A percentile compares a stretch with the other conserved stretches of the same genome.
Evolutionary conservation across 768 basidiomycete genomes (phyloP).

Genomic region (Amanita subjunquillea): DNA sequence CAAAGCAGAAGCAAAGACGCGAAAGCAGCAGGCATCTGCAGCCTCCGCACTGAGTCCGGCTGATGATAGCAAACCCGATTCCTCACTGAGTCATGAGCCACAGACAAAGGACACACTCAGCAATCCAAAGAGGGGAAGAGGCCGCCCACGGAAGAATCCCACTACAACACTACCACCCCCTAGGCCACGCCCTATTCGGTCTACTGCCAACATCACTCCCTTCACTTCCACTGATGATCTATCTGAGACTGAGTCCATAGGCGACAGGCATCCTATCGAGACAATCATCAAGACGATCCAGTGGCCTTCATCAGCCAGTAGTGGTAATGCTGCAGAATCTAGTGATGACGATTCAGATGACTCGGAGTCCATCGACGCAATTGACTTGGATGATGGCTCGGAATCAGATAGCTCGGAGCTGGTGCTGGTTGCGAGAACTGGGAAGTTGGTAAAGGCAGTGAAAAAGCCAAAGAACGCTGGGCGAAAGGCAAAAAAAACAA

Average conservation of each 20-base stretch:
- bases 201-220: not conserved
- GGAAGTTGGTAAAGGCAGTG: not conserved
- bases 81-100: no score
- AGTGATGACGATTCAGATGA: not conserved
- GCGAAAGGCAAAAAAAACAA: not conserved
- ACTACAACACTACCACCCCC: not conserved
- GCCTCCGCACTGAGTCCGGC: not conserved
- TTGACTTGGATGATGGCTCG: not conserved
- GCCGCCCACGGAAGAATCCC: not conserved
- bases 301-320: not conserved
- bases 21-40: slow-evolving; percentile 2
- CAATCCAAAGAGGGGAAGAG: not conserved
- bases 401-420: not conserved
- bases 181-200: not conserved
- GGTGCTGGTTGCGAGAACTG: not conserved
- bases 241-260: not conserved
- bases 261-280: slow-evolving; percentile 1
- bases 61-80: no score
- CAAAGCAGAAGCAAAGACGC: not conserved
- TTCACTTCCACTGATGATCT: not conserved
- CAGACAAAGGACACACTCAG: no score
- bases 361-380: not conserved
- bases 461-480: not conserved
- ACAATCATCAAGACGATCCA: not conserved
- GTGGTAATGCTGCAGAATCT: not conserved